These are phyloP conservation scores for Fistulifera solaris DNA, from an alignment of 108 stramenopile species.

Conservation along the genomic window DNA sequence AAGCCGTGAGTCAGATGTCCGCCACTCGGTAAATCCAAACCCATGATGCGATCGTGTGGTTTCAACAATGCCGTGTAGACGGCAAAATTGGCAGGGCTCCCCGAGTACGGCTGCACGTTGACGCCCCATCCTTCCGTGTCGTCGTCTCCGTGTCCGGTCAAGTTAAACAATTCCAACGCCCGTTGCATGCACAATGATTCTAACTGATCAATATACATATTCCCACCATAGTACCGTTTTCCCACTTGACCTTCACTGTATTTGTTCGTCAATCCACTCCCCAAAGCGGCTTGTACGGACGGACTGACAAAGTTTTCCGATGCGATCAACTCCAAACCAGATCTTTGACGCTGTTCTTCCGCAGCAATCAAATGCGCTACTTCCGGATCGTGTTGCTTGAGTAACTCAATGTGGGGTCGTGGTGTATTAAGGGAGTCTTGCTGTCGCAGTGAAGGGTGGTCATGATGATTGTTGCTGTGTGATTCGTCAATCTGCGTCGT, in stretches of 20 bases:
- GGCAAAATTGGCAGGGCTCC: conserved; percentile 99
- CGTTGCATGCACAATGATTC: conserved; percentile 91
- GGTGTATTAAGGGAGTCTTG: too few species aligned
- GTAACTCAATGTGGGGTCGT: conserved; percentile 1
- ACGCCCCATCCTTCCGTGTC: conserved; percentile 95
- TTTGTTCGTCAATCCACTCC: conserved; percentile 98
- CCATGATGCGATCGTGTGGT: conserved; percentile 99
- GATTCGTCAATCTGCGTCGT: too few species aligned
- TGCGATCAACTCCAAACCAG: conserved; percentile 95
- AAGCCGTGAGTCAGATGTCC: conserved; percentile 99
- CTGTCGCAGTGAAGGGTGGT: too few species aligned
- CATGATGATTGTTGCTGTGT: too few species aligned
- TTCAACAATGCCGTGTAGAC: conserved; percentile 95
- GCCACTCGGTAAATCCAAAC: conserved; percentile 96
- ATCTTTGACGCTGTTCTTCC: conserved; percentile 83
- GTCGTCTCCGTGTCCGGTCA: conserved; percentile 14
- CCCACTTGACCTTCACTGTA: conserved; percentile 98
- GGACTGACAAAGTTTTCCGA: conserved; percentile 97
- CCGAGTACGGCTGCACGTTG: conserved; percentile 95
- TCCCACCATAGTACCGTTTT: conserved; percentile 98
- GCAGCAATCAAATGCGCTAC: conserved; percentile 57
- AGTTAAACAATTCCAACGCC: conserved; percentile 82
- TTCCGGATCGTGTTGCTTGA: conserved; percentile 51
- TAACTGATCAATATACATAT: conserved; percentile 90
- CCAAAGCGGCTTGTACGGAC: conserved; percentile 92